Percentiles rank a stretch among this genome's conserved stretches.
These are phyloP conservation scores for Ephemerocybe angulata DNA, from an alignment of 768 basidiomycete genomes.

Conservation along the genomic window DNA sequence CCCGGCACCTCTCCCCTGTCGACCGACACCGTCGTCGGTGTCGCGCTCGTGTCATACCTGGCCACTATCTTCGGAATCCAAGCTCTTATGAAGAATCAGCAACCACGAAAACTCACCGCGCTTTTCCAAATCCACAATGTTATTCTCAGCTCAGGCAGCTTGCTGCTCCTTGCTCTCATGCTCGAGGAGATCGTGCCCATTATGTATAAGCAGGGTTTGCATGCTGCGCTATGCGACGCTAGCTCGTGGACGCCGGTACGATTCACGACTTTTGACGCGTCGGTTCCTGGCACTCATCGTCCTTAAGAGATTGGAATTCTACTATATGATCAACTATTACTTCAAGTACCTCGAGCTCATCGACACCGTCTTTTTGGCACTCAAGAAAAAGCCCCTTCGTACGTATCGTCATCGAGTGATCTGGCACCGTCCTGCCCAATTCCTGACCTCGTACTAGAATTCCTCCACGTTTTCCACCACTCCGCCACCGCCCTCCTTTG, in stretches of 20 bases:
- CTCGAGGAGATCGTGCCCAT: constrained; percentile 88
- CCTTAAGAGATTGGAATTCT: constrained; percentile 81
- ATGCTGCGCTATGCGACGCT: constrained; percentile 72
- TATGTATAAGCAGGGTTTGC: constrained; percentile 65
- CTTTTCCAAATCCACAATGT: constrained; percentile 92
- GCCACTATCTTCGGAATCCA: constrained; percentile 83
- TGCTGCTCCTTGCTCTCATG: constrained; percentile 84
- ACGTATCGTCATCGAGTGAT: constrained; percentile 22
- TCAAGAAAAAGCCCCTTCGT: constrained; percentile 99
- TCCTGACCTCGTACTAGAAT: constrained; percentile 50
- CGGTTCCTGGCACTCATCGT: constrained; percentile 3
- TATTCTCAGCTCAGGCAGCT: constrained; percentile 78
- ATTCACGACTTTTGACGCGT: constrained; percentile 21
- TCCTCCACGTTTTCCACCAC: constrained; percentile 99
- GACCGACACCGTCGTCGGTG: constrained; percentile 69
- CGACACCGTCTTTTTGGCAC: constrained; percentile 93
- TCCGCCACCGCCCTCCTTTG: constrained; percentile 95
- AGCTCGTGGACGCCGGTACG: constrained; percentile 85
- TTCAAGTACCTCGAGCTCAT: constrained; percentile 97
- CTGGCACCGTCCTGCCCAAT: background rate
- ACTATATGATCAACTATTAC: constrained; percentile 99
- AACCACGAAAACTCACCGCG: constrained; percentile 70
- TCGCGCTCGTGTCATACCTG: constrained; percentile 76
- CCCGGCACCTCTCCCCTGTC: constrained; percentile 77
- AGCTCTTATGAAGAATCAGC: constrained; percentile 76